Evolutionary conservation across 192 early-diverging fungal genomes (phyloP), one percentile per base, ranked within the genome.

Genomic region (Cetraspora pellucida): DNA sequence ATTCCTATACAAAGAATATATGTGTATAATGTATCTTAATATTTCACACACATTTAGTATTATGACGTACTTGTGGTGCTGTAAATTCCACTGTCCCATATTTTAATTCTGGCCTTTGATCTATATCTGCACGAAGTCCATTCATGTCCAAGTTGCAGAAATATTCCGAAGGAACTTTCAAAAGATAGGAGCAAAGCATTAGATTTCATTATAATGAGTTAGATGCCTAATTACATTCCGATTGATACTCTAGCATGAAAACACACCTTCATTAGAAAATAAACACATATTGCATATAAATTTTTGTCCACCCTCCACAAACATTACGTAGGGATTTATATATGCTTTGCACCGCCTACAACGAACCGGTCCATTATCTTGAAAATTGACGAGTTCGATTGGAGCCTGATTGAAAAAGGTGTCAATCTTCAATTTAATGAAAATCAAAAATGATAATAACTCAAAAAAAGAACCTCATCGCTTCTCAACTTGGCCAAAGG

Each of bases 281-380:
- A 84, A 81, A 84, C 97, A 99, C 77, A 99, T 79, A 80, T 99
- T 99, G 81, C 97, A 99, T 52, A 94, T 87, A 81, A 93, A 98
- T 69, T 90, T 92, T 60, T 94, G 89, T 19, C 97, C 97, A 13
- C 96, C 96, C 31, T 97, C 92, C 11, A 91, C 90, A 76, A 96
- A 99, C 44, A 82, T 80, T 80, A 94, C 92, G 81, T 89, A 91
- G 16, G 96, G 94, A 80, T 99, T 99, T 77, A 98, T 89, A 79
- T 99, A 99, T 2, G 91, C 95, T 55, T 93, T 93, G 87, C 97
- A 99, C 4, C 96, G 90, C 65, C 85, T 79, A 81, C 97, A 99
- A 49, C 97, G 90, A 52, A 93, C 82, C 3, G 97, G 97, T 0
- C 97, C 97, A 9, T 87, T 79, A 27, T 91, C 90, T 44, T 95